Evolutionary conservation across 2,329 filamentous ascomycete genomes (phyloP).

Genomic region (Verruconis gallopava): DNA sequence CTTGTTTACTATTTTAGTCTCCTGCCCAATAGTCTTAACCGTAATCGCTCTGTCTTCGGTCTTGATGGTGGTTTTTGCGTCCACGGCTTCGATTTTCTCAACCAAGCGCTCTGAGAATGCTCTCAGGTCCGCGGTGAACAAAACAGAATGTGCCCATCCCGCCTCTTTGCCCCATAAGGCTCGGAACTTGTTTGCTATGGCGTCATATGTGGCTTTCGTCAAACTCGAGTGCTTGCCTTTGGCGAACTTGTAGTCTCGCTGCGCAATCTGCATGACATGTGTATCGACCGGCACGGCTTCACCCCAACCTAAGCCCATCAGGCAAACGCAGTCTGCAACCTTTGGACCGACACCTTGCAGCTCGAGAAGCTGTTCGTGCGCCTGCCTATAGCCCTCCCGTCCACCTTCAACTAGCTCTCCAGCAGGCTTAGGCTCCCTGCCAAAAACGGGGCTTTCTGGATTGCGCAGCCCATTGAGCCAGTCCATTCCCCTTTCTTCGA

Average conservation of each 20-base stretch:
- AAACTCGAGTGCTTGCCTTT: constrained; percentile 72
- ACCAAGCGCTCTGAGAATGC: constrained; percentile 62
- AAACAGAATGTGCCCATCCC: constrained; percentile 92
- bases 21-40: constrained; percentile 10
- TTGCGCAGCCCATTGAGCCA: constrained; percentile 77
- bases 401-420: constrained; percentile 37
- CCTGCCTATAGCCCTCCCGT: constrained; percentile 57
- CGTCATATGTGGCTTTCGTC: constrained; percentile 78
- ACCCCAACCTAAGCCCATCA: constrained; percentile 94
- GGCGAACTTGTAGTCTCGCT: constrained; percentile 87
- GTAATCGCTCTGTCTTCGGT: constrained; percentile 12
- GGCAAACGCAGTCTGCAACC: constrained; percentile 88
- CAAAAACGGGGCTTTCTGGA: constrained; percentile 53
- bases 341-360: constrained; percentile 90
- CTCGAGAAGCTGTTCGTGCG: constrained; percentile 65
- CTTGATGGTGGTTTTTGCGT: constrained; percentile 15
- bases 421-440: constrained; percentile 29
- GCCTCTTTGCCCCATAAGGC: constrained; percentile 84
- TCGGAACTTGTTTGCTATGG: constrained; percentile 81
- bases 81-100: constrained; percentile 30
- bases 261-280: constrained; percentile 97
- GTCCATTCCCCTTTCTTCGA: constrained; percentile 48
- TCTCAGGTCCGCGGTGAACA: constrained; percentile 86
- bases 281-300: constrained; percentile 95
- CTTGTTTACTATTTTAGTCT: constrained; percentile 19